Evolutionary conservation across 208 protist genomes (phyloP), one percentile per base, ranked within the genome.

Genomic region (Crithidia expoeki): DNA sequence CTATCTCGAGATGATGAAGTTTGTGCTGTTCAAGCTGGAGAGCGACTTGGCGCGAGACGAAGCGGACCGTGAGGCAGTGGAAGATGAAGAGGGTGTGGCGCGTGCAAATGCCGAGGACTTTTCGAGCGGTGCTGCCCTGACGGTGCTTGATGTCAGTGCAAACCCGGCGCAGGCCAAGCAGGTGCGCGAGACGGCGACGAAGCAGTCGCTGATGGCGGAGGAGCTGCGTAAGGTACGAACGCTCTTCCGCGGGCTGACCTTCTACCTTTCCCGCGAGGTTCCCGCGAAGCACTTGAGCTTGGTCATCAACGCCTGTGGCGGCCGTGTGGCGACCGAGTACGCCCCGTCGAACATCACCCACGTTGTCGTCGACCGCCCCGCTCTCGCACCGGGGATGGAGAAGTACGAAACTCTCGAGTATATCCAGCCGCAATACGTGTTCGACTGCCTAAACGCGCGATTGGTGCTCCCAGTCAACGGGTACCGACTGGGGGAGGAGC

Each of bases 1-100:
- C 63, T 99, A 99, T 81, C 49, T 94, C 21, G 94, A 96, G 36
- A 77, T 99, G 67, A 83, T 99, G 79, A 85, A 89, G 23, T 99
- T 99, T 68, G 92, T 99, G 19, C 90, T 99, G 53, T 98, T 93
- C 84, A 98, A 98, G 72, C 90, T 99, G n/a, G 98, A 98, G 81
- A 36, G 78, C 28, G 80, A 90, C 33, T 69, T 91, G 9, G 68
- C 80, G 16, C 73, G 92, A 4, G 76, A 89, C 28, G 81, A 89
- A 66, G 70, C 59, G 4, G 88, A 93, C 67, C 76, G 84, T n/a
- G 80, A 94, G 28, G 85, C 75, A 27, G 47, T 57, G 46, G 74
- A 70, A 38, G 76, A 75, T 44, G 69, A 67, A 25, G 53, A 72
- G 25, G 59, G 61, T 16, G 65, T 68, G 10, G 55, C 60, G 58